Conservation (phyloP, 768 basidiomycete species). For the Mycena alexandri region DNA sequence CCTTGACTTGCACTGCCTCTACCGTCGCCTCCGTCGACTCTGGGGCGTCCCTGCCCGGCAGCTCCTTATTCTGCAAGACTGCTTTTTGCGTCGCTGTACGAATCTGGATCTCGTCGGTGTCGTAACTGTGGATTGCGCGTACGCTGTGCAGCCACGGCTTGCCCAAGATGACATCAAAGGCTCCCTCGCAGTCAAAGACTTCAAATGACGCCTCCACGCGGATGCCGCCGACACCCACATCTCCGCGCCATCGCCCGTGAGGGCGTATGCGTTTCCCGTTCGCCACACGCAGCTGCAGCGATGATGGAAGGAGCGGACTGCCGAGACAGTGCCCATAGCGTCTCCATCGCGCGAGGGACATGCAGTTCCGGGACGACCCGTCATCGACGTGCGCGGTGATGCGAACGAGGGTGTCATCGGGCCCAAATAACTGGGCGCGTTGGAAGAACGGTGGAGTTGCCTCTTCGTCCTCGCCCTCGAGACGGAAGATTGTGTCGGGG, state of each 20-base stretch:
- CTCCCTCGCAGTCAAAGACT: slow-evolving; percentile 13
- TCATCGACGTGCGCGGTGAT: slow-evolving; percentile 20
- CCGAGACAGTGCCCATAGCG: slow-evolving; percentile 19
- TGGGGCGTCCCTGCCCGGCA: too few species aligned
- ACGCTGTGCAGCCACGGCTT: slow-evolving; percentile 31
- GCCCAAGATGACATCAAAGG: slow-evolving; percentile 25
- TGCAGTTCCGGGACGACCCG: slow-evolving; percentile 22
- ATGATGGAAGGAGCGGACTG: slow-evolving; percentile 1
- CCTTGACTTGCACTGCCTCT: background rate
- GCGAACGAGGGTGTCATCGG: background rate
- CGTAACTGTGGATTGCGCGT: slow-evolving; percentile 21
- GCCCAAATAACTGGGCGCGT: slow-evolving; percentile 19
- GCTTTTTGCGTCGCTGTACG: background rate
- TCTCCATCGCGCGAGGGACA: slow-evolving; percentile 21
- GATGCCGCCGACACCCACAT: slow-evolving; percentile 15
- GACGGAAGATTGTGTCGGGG: background rate
- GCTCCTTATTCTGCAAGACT: slow-evolving; percentile 14
- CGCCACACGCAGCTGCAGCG: slow-evolving; percentile 6
- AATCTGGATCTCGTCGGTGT: slow-evolving; percentile 20
- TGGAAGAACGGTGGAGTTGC: slow-evolving; percentile 22
- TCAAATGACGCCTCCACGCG: slow-evolving; percentile 11
- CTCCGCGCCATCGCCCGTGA: slow-evolving; percentile 21
- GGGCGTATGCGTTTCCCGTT: slow-evolving; percentile 9
- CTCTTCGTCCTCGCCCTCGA: background rate
- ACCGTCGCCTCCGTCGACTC: background rate